Evolutionary conservation across 1,284 basidiomycete species (phyloP), one percentile per base, ranked within the genome.

Genomic region (Coniferiporia sulphurascens): DNA sequence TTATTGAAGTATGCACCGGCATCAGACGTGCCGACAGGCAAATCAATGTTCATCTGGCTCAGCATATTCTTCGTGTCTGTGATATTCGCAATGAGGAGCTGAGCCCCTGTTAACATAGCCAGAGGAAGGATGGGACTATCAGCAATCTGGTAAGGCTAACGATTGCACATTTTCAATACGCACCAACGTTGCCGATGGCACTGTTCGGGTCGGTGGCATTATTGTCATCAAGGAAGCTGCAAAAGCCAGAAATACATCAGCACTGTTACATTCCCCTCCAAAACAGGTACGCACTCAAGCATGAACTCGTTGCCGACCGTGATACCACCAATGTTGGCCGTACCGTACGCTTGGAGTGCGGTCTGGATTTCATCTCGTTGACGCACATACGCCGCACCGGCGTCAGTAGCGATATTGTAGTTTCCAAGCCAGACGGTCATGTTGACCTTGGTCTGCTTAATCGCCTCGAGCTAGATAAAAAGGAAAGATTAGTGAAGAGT

Each of bases 21-120:
- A 67, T 99, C 95, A 6, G 91, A 84, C 12, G 86, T 97, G 17
- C 96, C 96, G 35, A 98, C 82, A 0, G 85, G 84, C 53, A 95
- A 75, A 12, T 69, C 74, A 66, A 83, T 81, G 55, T 67, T 65
- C 36, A 92, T 68, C 10, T 70, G 74, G 8, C 72, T 62, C 59
- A 94, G 67, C 76, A 82, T 81, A 22, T 69, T 69, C 17, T 79
- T 74, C 10, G 85, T 83, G 71, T 91, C 86, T 1, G 79, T 69
- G 63, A 96, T 91, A 70, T 87, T 82, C 15, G 73, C 65, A 43
- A 87, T 76, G 49, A 96, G 82, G 45, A 78, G 69, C 19, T 67
- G 60, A 19, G 76, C 76, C 12, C 72, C 70, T n/a, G 68, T 53
- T 44, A 69, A 46, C 63, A 38, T 19, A 12, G 2, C 27, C 27